Evolutionary conservation across 805 yeast genomes (phyloP), one percentile per base, ranked within the genome.

Genomic region (Maudiozyma bulderi): DNA sequence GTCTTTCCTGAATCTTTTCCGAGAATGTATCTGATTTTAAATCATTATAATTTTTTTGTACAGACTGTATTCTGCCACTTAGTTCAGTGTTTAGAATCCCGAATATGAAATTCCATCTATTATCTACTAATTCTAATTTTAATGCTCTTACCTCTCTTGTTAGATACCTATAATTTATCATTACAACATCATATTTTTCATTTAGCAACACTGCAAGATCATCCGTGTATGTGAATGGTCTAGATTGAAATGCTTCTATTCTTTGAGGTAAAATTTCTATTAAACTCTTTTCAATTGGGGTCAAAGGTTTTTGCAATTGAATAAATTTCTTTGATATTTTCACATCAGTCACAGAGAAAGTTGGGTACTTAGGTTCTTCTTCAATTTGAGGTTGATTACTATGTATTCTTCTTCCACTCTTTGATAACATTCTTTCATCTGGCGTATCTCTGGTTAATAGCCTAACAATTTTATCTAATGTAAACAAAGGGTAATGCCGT

Each of bases 81-180:
- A 74, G 58, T 52, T 78, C 78, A 3, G 66, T 60, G 42, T 77
- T 67, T 47, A 81, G 58, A 50, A 69, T 74, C 30, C 65, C 65
- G 52, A 81, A 80, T 2, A 81, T 67, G 28, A 73, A 73, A 52
- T 69, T 65, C 86, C 87, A 82, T 57, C 79, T 72, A 31, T 66
- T 59, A 50, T 79, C 82, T 4, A 82, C 69, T 31, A 75, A 54
- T 40, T 76, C 78, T 4, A 50, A 52, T 54, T 75, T 74, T 51
- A 82, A 64, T 6, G 59, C 64, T 3, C 59, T 59, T 11, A 78
- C 52, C 46, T 75, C 77, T 9, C 57, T 55, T 8, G 68, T 66
- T 44, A 82, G 61, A 48, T 67, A 63, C 15, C 68, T 60, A 65
- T 76, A 73, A 50, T 72, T 70, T 10, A 64, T 64, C 8, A 70